phyloP scores from a whole-genome alignment of 352 stramenopile species.

The Thraustochytrium sp. region DNA sequence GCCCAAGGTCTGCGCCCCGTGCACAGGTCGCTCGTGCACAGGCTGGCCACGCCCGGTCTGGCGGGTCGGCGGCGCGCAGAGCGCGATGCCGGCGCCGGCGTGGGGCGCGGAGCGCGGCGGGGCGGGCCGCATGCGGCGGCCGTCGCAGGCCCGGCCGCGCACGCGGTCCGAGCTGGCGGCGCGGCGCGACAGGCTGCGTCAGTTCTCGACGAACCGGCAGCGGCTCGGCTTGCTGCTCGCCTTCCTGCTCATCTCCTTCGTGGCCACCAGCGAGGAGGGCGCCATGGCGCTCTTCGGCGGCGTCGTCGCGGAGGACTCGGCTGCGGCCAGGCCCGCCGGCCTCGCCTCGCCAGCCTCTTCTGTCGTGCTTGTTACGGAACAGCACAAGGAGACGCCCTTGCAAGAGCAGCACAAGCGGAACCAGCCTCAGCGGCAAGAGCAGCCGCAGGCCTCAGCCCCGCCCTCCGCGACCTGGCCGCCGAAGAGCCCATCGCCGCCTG shows the following conservation, averaged over 20 bases:
- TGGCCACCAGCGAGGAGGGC: background rate
- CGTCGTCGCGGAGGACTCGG: background rate
- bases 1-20: too few species aligned
- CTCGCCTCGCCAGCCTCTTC: background rate
- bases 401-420: too few species aligned
- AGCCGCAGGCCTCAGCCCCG: too few species aligned
- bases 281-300: background rate
- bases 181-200: background rate
- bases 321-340: background rate
- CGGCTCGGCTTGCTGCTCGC: background rate
- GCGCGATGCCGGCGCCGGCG: too few species aligned
- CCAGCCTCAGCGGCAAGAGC: too few species aligned
- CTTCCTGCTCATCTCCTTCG: background rate
- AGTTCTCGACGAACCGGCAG: constrained; percentile 7
- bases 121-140: background rate
- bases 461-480: too few species aligned
- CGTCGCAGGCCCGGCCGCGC: background rate
- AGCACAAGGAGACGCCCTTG: background rate
- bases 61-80: too few species aligned
- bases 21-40: too few species aligned
- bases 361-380: background rate
- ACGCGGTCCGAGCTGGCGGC: background rate
- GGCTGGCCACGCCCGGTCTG: too few species aligned
- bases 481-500: too few species aligned
- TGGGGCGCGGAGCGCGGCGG: too few species aligned